phyloP scores from a whole-genome alignment of 208 protist genomes.

The Leishmania tropica region DNA sequence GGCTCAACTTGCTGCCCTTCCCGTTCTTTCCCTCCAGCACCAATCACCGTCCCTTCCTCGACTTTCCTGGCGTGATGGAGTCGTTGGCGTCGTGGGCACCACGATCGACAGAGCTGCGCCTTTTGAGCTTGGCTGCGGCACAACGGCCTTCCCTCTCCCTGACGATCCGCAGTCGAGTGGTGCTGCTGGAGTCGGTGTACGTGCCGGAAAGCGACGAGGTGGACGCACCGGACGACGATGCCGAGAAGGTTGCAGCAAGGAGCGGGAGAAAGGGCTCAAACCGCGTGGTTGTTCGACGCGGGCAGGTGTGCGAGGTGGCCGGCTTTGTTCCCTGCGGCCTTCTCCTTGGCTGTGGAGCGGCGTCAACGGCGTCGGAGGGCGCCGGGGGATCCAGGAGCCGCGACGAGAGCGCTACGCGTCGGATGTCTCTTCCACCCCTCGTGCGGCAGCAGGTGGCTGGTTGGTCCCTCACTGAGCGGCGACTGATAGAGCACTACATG shows the following conservation, averaged over 20 bases:
- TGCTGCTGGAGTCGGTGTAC: slow-evolving; percentile 24
- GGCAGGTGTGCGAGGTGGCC: slow-evolving; percentile 28
- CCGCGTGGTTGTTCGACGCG: not conserved
- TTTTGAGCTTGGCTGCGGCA: slow-evolving; percentile 48
- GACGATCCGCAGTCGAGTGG: slow-evolving; percentile 34
- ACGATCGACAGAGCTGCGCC: slow-evolving; percentile 39
- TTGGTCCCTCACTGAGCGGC: not conserved
- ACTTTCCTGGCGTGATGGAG: slow-evolving; percentile 29
- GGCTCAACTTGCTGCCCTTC: not conserved
- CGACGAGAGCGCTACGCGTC: not conserved
- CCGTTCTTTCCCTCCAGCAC: not conserved
- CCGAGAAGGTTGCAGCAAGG: not conserved
- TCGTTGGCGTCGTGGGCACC: slow-evolving; percentile 19
- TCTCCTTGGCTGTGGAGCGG: not conserved
- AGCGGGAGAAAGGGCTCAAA: not conserved
- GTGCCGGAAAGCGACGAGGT: not conserved
- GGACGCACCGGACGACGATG: not conserved
- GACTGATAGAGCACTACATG: slow-evolving; percentile 17
- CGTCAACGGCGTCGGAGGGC: not conserved
- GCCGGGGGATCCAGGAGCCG: not conserved
- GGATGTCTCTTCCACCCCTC: not conserved
- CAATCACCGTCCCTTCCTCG: not conserved
- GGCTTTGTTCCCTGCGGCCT: slow-evolving; percentile 15
- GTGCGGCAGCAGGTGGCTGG: slow-evolving; percentile 12
- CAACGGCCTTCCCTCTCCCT: slow-evolving; percentile 40